Percentiles rank a stretch among this genome's conserved stretches.
phyloP scores from a whole-genome alignment of 345 rosid genomes.

The Bruguiera sexangula region DNA sequence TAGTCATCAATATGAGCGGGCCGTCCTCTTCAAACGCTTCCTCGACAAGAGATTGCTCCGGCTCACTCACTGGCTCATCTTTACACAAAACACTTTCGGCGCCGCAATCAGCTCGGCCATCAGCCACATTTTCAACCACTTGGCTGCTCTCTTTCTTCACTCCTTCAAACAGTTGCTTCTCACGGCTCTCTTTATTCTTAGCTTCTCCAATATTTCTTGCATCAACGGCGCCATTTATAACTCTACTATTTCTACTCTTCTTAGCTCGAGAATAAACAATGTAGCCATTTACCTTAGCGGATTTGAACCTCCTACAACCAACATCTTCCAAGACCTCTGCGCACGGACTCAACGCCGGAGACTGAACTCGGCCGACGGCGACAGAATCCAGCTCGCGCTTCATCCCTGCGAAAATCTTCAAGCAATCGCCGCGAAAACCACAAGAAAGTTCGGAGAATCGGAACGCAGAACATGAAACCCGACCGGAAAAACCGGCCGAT shows the following conservation, averaged over 20 bases:
- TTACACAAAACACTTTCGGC: constrained; percentile 13
- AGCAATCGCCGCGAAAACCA: neutral
- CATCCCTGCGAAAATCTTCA: neutral
- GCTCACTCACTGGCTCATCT: constrained; percentile 20
- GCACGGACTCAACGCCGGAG: constrained; percentile 30
- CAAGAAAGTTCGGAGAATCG: neutral
- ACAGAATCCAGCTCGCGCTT: constrained; percentile 24
- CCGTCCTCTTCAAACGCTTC: neutral
- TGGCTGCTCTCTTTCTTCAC: constrained; percentile 19
- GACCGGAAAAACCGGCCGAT: neutral
- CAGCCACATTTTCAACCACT: constrained; percentile 3
- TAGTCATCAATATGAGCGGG: constrained; percentile 2
- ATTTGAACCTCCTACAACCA: constrained; percentile 55
- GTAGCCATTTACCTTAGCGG: constrained; percentile 57
- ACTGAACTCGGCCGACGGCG: constrained; percentile 3
- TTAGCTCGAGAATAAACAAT: constrained; percentile 71
- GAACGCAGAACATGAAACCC: neutral
- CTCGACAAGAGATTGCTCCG: constrained; percentile 2
- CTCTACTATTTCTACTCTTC: constrained; percentile 4
- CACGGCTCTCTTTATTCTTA: neutral
- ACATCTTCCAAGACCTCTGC: constrained; percentile 31
- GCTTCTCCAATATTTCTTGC: constrained; percentile 13
- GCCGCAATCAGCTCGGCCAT: constrained; percentile 15
- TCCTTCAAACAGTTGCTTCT: constrained; percentile 15
- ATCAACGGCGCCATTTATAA: neutral